These are phyloP conservation scores for Gaeumannomyces sp. DNA, from an alignment of 2,329 filamentous ascomycete genomes.

Conservation along the genomic window DNA sequence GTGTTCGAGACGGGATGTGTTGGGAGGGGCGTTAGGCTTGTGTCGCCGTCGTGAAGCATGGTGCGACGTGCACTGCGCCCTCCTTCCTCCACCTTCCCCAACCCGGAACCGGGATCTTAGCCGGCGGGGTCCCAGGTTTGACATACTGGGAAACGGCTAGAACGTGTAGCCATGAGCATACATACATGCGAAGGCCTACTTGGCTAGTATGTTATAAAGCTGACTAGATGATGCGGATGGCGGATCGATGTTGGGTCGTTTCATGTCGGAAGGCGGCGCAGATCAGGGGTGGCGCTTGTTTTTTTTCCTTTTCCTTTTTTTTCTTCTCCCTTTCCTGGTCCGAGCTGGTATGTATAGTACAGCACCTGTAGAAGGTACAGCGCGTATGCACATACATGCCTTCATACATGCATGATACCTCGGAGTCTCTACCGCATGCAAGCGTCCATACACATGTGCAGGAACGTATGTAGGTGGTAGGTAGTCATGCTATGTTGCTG, in stretches of 20 bases:
- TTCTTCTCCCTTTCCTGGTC: too few species aligned
- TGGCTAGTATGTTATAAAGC: neutral
- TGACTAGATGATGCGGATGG: neutral
- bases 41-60: neutral
- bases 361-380: neutral
- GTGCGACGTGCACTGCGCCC: neutral
- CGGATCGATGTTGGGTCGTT: neutral
- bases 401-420: too few species aligned
- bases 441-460: too few species aligned
- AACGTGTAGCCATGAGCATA: neutral
- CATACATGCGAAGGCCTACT: neutral
- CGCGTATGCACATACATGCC: too few species aligned
- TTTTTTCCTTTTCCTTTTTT: too few species aligned
- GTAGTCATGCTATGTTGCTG: too few species aligned
- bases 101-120: neutral
- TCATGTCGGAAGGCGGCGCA: neutral
- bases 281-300: neutral
- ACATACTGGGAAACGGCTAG: neutral
- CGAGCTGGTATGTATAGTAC: too few species aligned
- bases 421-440: too few species aligned
- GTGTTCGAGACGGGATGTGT: constrained; percentile 70
- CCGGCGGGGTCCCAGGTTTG: neutral
- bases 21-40: constrained; percentile 54
- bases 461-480: too few species aligned
- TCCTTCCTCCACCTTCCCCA: too few species aligned